Evolutionary conservation across 2,329 filamentous ascomycete genomes (phyloP).

Genomic region (Kalmusia sp.): DNA sequence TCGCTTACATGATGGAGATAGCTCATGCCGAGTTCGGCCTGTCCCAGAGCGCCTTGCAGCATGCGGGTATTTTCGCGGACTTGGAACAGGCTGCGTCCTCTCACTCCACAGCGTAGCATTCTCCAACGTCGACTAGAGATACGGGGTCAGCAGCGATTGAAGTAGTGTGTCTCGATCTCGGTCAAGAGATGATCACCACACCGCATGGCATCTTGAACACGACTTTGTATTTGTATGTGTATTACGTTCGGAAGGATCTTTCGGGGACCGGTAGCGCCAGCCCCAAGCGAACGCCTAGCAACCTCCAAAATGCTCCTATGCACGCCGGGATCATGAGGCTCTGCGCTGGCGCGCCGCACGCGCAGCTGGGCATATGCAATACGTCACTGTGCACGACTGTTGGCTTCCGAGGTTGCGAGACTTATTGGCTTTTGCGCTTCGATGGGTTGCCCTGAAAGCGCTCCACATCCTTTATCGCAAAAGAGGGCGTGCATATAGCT

Average conservation of each 20-base stretch:
- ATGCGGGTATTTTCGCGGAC: neutral
- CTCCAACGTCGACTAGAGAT: neutral
- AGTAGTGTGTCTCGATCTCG: neutral
- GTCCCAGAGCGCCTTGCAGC: neutral
- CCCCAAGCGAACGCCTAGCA: neutral
- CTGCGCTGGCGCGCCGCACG: neutral
- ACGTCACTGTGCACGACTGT: slow-evolving; percentile 5
- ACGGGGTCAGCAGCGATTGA: neutral
- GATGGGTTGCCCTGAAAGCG: neutral
- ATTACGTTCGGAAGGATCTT: slow-evolving; percentile 4
- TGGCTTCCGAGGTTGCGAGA: neutral
- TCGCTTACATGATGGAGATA: neutral
- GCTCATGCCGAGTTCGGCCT: neutral
- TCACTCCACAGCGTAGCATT: neutral
- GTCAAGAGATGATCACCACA: neutral
- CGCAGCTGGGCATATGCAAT: neutral
- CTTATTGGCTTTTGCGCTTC: no score
- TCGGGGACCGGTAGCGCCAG: slow-evolving; percentile 6
- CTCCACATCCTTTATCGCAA: neutral
- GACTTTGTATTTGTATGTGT: slow-evolving; percentile 1
- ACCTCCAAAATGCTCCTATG: neutral
- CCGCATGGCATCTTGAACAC: neutral
- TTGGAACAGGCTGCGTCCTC: neutral
- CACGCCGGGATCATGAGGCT: slow-evolving; percentile 3
- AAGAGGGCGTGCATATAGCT: neutral